These are phyloP conservation scores for Leccinellum albellum DNA, from an alignment of 768 basidiomycete genomes.

Conservation along the genomic window DNA sequence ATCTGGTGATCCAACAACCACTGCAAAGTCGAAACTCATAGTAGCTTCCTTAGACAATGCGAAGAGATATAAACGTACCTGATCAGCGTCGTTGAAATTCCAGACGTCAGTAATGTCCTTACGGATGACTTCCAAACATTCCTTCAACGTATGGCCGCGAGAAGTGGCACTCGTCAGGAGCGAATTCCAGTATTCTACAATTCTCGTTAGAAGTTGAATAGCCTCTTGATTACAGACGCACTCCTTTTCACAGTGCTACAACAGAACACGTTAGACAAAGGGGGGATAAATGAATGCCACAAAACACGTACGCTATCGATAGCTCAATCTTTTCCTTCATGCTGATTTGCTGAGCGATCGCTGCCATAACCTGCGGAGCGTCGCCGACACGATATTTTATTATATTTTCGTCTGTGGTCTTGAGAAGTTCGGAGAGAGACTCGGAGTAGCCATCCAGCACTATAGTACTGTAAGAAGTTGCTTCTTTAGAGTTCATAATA, in stretches of 20 bases:
- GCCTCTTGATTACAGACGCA: neutral
- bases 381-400: no score
- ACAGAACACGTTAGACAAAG: neutral
- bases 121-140: no score
- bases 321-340: neutral
- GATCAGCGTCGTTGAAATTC: no score
- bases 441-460: slow-evolving; percentile 1
- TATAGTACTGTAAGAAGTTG: neutral
- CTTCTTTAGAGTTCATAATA: neutral
- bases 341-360: neutral
- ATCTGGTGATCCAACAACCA: no score
- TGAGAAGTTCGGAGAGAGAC: slow-evolving; percentile 3
- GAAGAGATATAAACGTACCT: no score
- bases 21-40: no score
- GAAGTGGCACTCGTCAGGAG: no score
- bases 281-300: neutral
- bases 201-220: neutral
- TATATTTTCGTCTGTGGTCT: neutral
- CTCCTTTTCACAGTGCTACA: neutral
- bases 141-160: no score
- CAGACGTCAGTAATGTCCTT: no score
- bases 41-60: no score
- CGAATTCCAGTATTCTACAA: neutral
- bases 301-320: neutral
- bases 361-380: no score